Evolutionary conservation across 306 rosid species (phyloP), one percentile per base, ranked within the genome.

Genomic region (Alnus rubra): DNA sequence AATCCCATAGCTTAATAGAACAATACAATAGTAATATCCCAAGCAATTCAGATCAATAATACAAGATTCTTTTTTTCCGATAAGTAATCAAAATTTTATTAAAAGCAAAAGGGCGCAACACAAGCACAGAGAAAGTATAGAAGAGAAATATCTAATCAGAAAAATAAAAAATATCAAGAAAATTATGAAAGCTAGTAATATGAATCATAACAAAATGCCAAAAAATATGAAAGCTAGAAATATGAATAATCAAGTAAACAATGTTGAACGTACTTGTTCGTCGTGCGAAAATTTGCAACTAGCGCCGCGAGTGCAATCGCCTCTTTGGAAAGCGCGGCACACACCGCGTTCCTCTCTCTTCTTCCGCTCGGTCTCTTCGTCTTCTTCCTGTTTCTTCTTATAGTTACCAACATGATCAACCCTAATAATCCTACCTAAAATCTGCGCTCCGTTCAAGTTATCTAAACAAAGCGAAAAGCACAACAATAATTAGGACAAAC

Each of bases 361-460:
- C 90, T 84, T 85, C 81, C 80, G 86, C 83, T 84, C 91, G 10
- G 87, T 78, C 88, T 93, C 97, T 76, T 95, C 99, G 71, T 95
- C 99, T 81, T 93, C 99, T 75, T 95, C 98, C 69, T 93, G 94
- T 78, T 90, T 93, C 93, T 92, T 95, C 80, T 91, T 95, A 81
- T 95, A 95, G 30, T 91, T 91, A 31, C 59, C 71, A 48, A 85
- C 92, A 84, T 95, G 99, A 84, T 95, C 99, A 54, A 95, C 99
- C 88, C 99, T 85, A 76, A 95, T 87, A 49, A 78, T 86, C 33
- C 99, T 86, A 9, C 99, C 97, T 51, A 88, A 81, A 74, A 95
- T 73, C 85, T 90, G 96, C 2, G 96, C 98, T 48, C 98, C 99
- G 54, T 93, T 93, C 85, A 95, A 75, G 84, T 95, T 95, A 87